Evolutionary conservation across 2,329 filamentous ascomycete genomes (phyloP), one percentile per base, ranked within the genome.

Genomic region (Helotiales sp.): DNA sequence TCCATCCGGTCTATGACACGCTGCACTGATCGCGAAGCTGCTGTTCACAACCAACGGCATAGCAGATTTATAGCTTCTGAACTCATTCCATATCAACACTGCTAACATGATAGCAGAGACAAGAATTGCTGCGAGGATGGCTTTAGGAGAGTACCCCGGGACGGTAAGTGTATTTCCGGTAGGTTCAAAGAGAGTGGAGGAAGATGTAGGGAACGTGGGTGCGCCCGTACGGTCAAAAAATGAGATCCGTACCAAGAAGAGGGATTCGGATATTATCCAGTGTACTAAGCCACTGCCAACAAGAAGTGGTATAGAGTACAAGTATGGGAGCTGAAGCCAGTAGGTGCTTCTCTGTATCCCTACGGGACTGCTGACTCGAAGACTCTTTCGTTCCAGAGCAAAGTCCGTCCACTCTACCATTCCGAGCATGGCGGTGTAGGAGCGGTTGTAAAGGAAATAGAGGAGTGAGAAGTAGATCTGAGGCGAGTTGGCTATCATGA

Each of bases 191-290:
- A 9, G 7, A 5, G 19, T 29, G 19, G 5, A 25, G 3, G 5
- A 2, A 2, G 13, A 15, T 15, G 22, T n/a, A 25, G 22, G 42
- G 13, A 27, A 46, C 6, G 22, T 22, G 10, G 2, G 15, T 15
- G 33, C n/a, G 15, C 53, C 46, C 30, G 19, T 7, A 2, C 31
- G 10, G 56, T 60, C 36, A 48, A 52, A 47, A 40, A 62, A 19
- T 29, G 59, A 30, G 29, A 73, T 68, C 8, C 65, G 63, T 3
- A 68, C 42, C 6, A 74, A 55, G 60, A 74, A 76, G 1, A 76
- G 30, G 33, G 63, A 65, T 52, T 75, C 72, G 0, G 74, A 76
- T 5, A 73, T 63, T 5, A 76, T 66, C 73, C 73, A 77, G 56
- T 77, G 74, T 27, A 75, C 57, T 10, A 72, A 12, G 3, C 60